A percentile compares a stretch with the other conserved stretches of the same genome.
These are phyloP conservation scores for Euphorbia pulcherrima DNA, from an alignment of 345 rosid species.

Conservation along the genomic window DNA sequence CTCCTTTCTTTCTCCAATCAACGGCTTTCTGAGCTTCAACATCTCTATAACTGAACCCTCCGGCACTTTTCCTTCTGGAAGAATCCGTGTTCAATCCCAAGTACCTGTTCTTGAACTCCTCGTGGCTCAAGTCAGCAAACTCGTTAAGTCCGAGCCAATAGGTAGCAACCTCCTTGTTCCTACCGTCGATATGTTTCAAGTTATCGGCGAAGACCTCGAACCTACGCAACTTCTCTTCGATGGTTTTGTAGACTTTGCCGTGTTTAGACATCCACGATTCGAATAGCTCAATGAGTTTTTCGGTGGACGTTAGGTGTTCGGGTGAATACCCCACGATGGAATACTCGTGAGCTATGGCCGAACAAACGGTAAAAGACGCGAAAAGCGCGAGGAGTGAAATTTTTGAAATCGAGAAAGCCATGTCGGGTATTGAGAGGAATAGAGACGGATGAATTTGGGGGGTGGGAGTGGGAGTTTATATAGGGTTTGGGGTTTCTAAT, in stretches of 20 bases:
- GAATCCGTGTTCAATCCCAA: slow-evolving; percentile 42
- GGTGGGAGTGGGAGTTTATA: slow-evolving; percentile 19
- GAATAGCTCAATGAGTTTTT: slow-evolving; percentile 57
- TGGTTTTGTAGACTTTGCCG: slow-evolving; percentile 46
- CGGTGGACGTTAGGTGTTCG: slow-evolving; percentile 51
- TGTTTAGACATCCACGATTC: slow-evolving; percentile 73
- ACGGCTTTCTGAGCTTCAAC: slow-evolving; percentile 53
- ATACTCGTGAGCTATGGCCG: slow-evolving; percentile 51
- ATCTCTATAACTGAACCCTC: slow-evolving; percentile 35
- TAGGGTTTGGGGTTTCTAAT: slow-evolving; percentile 22
- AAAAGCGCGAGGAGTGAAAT: slow-evolving; percentile 34
- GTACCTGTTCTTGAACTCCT: slow-evolving; percentile 66
- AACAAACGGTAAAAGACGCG: slow-evolving; percentile 32
- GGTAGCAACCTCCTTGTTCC: slow-evolving; percentile 53
- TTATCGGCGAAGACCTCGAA: slow-evolving; percentile 73
- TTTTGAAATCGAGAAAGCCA: slow-evolving; percentile 35
- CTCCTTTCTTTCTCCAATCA: slow-evolving; percentile 84
- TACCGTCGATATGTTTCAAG: slow-evolving; percentile 66
- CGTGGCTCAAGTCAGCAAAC: slow-evolving; percentile 74
- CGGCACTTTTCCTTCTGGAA: slow-evolving; percentile 22
- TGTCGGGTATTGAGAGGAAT: slow-evolving; percentile 9
- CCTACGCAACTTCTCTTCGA: slow-evolving; percentile 61
- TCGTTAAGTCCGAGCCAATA: slow-evolving; percentile 78
- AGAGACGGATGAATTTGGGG: slow-evolving; percentile 27
- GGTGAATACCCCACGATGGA: slow-evolving; percentile 72